Base-by-base conservation (phyloP, 768 basidiomycete species). In the Amanita inopinata region DNA sequence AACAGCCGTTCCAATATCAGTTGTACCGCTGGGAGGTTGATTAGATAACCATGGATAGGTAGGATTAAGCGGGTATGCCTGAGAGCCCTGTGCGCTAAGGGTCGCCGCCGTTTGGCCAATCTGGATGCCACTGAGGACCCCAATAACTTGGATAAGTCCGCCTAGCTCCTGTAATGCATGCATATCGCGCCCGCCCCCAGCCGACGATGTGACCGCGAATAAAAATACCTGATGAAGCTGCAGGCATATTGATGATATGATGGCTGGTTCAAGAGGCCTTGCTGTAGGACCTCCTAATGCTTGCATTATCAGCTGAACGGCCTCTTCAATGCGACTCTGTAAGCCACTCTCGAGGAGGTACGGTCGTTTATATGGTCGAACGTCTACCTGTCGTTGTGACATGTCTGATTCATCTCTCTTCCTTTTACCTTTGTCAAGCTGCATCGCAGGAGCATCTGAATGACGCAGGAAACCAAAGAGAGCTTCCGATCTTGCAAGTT, bases 141-240 rank as follows among this genome's bases (percentile, higher is more conserved):
- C 84, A 33, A 89, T 71, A 49, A 87, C 82, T 52, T 88, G 85
- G 44, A 88, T 83, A 40, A 89, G 67, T n/a, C 82, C 83, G 32
- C 78, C 74, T 30, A 88, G 74, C 58, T 89, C 85, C 55, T 84
- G 83, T 1, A 88, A 61, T 0, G 69, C 64, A 43, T 73, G 70
- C 63, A 71, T 74, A 39, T 71, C 71, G 36, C 60, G 62, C 22
- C 73, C 78, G 19, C 68, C 69, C 19, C 63, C 59, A 4, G 73
- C 60, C 9, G 78, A 77, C 25, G 79, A 83, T 8, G 82, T 87
- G 45, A 85, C 77, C 1, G 80, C 74, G 55, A 88, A 89, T 20
- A 86, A 65, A 55, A 86, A 87, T 7, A 86, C 65, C 49, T 86
- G 83, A 48, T 88, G 83, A 10, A 88, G 70, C 25, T 75, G 77